phyloP scores from a whole-genome alignment of 23 red algal species.

The Gracilaria domingensis region DNA sequence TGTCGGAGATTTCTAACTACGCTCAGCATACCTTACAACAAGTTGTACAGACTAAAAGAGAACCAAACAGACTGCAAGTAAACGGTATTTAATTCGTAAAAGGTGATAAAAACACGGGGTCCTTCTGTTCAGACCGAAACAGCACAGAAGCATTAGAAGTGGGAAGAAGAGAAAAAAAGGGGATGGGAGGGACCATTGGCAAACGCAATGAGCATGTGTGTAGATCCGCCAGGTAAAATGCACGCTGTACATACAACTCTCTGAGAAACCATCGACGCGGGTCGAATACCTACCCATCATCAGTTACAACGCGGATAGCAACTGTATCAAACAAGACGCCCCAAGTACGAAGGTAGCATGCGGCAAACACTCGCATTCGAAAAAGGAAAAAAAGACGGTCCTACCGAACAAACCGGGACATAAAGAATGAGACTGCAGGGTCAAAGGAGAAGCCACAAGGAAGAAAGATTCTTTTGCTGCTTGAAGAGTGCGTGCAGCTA shows the following conservation, averaged over 20 bases:
- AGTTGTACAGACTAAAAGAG: slow-evolving; percentile 8
- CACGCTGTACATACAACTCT: neutral
- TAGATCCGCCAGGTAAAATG: neutral
- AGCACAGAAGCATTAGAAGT: slow-evolving; percentile 25
- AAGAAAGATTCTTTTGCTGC: neutral
- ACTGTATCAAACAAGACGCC: neutral
- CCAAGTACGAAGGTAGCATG: neutral
- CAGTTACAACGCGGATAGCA: neutral
- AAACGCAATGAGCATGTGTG: neutral
- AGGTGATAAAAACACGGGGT: slow-evolving; percentile 3
- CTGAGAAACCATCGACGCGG: neutral
- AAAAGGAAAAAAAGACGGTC: slow-evolving; percentile 11
- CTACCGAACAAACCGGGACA: neutral
- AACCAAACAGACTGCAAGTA: slow-evolving; percentile 12
- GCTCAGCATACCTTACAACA: neutral
- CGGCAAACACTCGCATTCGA: slow-evolving; percentile 35
- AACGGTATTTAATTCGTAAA: slow-evolving; percentile 24
- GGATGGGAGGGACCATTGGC: neutral
- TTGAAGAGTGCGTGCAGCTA: neutral
- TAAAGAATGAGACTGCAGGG: neutral
- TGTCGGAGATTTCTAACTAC: neutral
- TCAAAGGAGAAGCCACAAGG: neutral
- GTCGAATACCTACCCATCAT: neutral
- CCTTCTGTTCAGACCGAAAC: slow-evolving; percentile 36
- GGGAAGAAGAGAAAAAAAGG: neutral